A percentile compares a stretch with the other conserved stretches of the same genome.
Conservation (phyloP, 1,284 basidiomycete genomes). For the Trichosporon asahii region DNA sequence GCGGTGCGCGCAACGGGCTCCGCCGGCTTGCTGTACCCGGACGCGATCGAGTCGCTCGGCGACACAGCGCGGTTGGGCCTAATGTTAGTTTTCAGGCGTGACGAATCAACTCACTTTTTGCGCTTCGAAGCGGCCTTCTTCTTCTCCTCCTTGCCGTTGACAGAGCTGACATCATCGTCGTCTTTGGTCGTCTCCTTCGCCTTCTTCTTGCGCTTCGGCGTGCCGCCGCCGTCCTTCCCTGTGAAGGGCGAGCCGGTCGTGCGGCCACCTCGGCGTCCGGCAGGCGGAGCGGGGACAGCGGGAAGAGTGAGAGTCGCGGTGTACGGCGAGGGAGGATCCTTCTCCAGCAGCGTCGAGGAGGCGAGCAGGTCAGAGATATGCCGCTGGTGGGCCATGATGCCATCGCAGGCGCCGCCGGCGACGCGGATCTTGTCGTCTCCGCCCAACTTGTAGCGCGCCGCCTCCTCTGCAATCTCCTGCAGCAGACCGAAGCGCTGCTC, state of each 20-base stretch:
- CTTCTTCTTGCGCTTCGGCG: slow-evolving; percentile 46
- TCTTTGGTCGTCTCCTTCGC: slow-evolving; percentile 29
- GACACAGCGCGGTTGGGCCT: slow-evolving; percentile 41
- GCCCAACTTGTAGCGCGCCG: slow-evolving; percentile 83
- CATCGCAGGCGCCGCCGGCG: slow-evolving; percentile 89
- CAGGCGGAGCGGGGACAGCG: slow-evolving; percentile 58
- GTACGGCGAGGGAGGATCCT: slow-evolving; percentile 51
- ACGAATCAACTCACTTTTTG: slow-evolving; percentile 38
- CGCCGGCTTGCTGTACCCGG: slow-evolving; percentile 36
- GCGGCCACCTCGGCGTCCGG: slow-evolving; percentile 37
- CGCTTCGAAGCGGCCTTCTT: slow-evolving; percentile 38
- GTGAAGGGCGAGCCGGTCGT: slow-evolving; percentile 45
- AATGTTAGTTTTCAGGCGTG: slow-evolving; percentile 6
- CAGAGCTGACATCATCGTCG: slow-evolving; percentile 47
- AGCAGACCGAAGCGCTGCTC: slow-evolving; percentile 81
- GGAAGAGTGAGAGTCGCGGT: slow-evolving; percentile 64
- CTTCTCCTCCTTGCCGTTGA: slow-evolving; percentile 36
- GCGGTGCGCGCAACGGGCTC: slow-evolving; percentile 40
- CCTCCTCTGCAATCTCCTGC: slow-evolving; percentile 90
- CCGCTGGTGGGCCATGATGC: slow-evolving; percentile 65
- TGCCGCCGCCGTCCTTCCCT: slow-evolving; percentile 29
- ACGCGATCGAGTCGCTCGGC: slow-evolving; percentile 46
- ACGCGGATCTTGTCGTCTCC: slow-evolving; percentile 99
- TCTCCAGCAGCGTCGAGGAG: slow-evolving; percentile 53
- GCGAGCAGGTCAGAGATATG: slow-evolving; percentile 59